These are phyloP conservation scores for Hymenoscyphus occultus DNA, from an alignment of 2,329 filamentous ascomycete species.

Conservation along the genomic window DNA sequence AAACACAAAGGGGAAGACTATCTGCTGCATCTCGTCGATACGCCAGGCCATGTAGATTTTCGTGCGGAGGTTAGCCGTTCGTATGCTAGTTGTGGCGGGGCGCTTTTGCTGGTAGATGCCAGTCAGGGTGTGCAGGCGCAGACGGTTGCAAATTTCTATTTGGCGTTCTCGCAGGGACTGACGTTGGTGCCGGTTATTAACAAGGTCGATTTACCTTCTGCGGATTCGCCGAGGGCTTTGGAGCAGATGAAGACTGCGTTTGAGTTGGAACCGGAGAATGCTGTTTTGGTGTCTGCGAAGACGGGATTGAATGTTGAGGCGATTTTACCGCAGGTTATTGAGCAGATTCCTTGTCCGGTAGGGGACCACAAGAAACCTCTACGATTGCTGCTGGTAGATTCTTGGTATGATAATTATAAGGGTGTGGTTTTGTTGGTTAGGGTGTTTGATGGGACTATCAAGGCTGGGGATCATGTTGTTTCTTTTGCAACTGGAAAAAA, in stretches of 20 bases:
- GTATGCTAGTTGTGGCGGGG: conserved; percentile 94
- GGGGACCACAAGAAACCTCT: conserved; percentile 73
- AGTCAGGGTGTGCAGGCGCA: conserved; percentile 96
- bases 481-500: conserved; percentile 86
- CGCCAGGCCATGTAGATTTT: conserved; percentile 96
- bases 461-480: conserved; percentile 78
- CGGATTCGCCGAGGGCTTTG: conserved; percentile 81
- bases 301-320: conserved; percentile 83
- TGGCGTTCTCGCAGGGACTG: conserved; percentile 89
- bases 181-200: conserved; percentile 89
- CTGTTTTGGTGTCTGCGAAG: conserved; percentile 83
- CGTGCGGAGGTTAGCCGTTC: conserved; percentile 92
- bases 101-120: conserved; percentile 88
- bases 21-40: conserved; percentile 91
- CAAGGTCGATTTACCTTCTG: conserved; percentile 90
- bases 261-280: conserved; percentile 76
- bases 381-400: conserved; percentile 87
- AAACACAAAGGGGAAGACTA: conserved; percentile 83
- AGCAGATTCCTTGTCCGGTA: conserved; percentile 75
- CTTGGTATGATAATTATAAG: conserved; percentile 96
- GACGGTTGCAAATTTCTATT: conserved; percentile 97
- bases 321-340: conserved; percentile 82
- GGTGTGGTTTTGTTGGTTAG: conserved; percentile 89
- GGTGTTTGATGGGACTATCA: conserved; percentile 83
- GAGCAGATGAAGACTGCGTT: conserved; percentile 84